A percentile compares a stretch with the other conserved stretches of the same genome.
Conservation (phyloP, 2,329 filamentous ascomycete species). For the Calonectria crousiana region DNA sequence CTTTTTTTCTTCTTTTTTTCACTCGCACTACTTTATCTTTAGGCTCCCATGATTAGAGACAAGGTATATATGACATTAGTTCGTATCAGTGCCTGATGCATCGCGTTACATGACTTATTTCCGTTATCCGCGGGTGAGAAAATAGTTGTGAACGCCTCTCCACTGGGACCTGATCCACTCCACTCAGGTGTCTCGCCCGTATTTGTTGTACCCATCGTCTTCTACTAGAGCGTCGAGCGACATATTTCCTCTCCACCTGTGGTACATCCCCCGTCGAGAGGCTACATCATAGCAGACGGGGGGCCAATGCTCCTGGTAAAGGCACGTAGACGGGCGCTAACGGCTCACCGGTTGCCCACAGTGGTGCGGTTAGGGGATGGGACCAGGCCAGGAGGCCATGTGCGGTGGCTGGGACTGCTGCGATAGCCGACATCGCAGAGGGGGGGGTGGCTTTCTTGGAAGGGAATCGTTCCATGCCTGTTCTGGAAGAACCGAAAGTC, state of each 20-base stretch:
- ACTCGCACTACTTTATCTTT: background rate
- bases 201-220: background rate
- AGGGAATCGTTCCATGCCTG: conserved; percentile 38
- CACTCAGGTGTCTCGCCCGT: conserved; percentile 2
- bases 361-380: conserved; percentile 26
- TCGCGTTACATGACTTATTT: background rate
- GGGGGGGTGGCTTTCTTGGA: conserved; percentile 3
- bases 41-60: background rate
- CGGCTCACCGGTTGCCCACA: conserved; percentile 10
- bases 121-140: conserved; percentile 4
- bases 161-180: background rate
- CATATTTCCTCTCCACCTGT: conserved; percentile 10
- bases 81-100: background rate
- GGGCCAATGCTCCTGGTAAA: conserved; percentile 8
- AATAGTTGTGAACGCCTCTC: conserved; percentile 10
- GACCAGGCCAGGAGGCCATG: conserved; percentile 14
- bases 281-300: conserved; percentile 2
- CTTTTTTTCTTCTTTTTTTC: too few species aligned
- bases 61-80: background rate
- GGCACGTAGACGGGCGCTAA: conserved; percentile 5
- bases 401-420: conserved; percentile 9
- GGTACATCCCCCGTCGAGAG: background rate
- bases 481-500: conserved; percentile 37
- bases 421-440: conserved; percentile 27
- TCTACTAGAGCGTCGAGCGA: background rate